Conservation (phyloP, 768 basidiomycete genomes). For the Coprinellus micaceus region DNA sequence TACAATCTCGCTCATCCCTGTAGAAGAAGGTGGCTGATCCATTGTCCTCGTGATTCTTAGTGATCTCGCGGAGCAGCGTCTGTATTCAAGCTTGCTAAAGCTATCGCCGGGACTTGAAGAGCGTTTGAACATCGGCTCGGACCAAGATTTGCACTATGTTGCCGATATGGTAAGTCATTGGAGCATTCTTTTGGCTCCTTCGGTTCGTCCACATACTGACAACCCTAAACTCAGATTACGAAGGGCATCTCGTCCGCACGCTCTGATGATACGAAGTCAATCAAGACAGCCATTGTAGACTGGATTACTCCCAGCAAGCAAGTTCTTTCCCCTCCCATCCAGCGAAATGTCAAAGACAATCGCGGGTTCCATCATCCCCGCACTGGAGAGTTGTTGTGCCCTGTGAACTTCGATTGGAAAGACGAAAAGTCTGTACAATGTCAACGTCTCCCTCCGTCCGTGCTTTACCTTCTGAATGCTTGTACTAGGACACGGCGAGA, state of each 20-base stretch:
- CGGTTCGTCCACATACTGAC: no score
- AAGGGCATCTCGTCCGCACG: constrained; percentile 20
- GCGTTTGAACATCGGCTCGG: constrained; percentile 13
- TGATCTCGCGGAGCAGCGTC: not conserved
- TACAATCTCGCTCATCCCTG: no score
- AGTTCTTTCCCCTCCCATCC: constrained; percentile 8
- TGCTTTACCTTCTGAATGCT: no score
- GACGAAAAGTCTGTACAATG: not conserved
- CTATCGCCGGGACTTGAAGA: constrained; percentile 10
- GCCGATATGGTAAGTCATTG: constrained; percentile 18
- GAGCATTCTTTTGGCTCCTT: no score
- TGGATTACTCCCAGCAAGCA: constrained; percentile 22
- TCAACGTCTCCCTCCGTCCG: not conserved
- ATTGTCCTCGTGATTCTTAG: no score
- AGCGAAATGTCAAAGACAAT: constrained; percentile 9
- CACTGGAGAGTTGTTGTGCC: constrained; percentile 17
- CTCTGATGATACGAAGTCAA: constrained; percentile 14
- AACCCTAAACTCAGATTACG: constrained; percentile 17
- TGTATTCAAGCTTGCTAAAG: not conserved
- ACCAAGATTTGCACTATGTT: constrained; percentile 16
- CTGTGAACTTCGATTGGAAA: constrained; percentile 11
- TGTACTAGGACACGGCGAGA: constrained; percentile 6
- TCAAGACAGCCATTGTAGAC: constrained; percentile 20
- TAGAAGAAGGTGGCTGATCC: no score
- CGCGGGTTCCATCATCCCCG: constrained; percentile 11